Evolutionary conservation across 2,329 filamentous ascomycete genomes (phyloP).

Genomic region (Ophiostoma ulmi): DNA sequence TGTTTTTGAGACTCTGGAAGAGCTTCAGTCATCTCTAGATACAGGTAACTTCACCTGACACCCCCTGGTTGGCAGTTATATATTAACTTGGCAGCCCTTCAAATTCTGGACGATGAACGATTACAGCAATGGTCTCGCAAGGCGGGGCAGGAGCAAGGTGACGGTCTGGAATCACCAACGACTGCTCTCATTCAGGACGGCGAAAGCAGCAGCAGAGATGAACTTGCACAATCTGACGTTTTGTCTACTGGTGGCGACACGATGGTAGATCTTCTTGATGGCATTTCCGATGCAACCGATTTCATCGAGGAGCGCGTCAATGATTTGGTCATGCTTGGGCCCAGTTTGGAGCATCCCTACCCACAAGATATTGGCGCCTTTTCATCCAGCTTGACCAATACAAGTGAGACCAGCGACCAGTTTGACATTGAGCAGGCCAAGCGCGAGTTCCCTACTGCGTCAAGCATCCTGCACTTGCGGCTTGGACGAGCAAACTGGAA

Average conservation of each 20-base stretch:
- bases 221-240: background rate
- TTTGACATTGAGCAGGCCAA: conserved; percentile 25
- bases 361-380: conserved; percentile 25
- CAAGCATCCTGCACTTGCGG: conserved; percentile 23
- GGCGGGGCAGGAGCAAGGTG: background rate
- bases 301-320: conserved; percentile 18
- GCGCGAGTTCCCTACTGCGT: conserved; percentile 23
- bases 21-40: conserved; percentile 22
- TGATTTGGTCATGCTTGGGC: conserved; percentile 24
- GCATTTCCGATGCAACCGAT: background rate
- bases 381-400: conserved; percentile 24
- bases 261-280: conserved; percentile 10
- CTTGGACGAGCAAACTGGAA: conserved; percentile 26
- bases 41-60: conserved; percentile 16
- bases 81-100: conserved; percentile 12
- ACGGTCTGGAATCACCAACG: background rate
- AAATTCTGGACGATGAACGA: conserved; percentile 19
- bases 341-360: conserved; percentile 25
- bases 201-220: conserved; percentile 2
- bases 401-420: conserved; percentile 22
- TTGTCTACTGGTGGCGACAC: background rate
- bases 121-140: conserved; percentile 20
- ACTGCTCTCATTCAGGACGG: background rate
- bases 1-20: conserved; percentile 19
- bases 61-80: background rate